Conservation (phyloP, 1,139 yeast species). For the Taiozyma sp. region DNA sequence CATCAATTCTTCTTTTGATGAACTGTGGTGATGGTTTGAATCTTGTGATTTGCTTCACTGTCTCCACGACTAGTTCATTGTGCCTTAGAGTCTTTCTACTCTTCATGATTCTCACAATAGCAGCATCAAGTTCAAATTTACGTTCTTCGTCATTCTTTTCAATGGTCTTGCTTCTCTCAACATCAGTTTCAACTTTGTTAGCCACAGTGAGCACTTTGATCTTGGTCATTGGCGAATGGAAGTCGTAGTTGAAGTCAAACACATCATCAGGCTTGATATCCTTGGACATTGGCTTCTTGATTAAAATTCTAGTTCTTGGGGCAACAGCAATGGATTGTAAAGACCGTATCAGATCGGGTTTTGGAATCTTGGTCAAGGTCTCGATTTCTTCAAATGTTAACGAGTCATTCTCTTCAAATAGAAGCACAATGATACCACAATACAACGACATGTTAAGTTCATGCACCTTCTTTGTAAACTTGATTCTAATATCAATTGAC, state of each 20-base stretch:
- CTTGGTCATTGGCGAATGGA: slow-evolving; percentile 64
- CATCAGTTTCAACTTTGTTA: slow-evolving; percentile 28
- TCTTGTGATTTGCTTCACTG: slow-evolving; percentile 56
- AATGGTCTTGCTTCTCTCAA: slow-evolving; percentile 34
- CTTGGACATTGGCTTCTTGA: slow-evolving; percentile 69
- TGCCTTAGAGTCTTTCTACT: slow-evolving; percentile 58
- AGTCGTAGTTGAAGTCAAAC: slow-evolving; percentile 65
- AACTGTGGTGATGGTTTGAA: slow-evolving; percentile 65
- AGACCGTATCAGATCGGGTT: slow-evolving; percentile 65
- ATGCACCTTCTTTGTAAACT: slow-evolving; percentile 63
- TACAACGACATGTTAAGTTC: slow-evolving; percentile 78
- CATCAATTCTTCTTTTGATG: slow-evolving; percentile 77
- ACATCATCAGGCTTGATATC: slow-evolving; percentile 60
- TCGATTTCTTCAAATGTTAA: slow-evolving; percentile 58
- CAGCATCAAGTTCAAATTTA: slow-evolving; percentile 72
- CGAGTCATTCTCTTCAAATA: slow-evolving; percentile 52
- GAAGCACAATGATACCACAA: slow-evolving; percentile 69
- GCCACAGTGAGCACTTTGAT: slow-evolving; percentile 77
- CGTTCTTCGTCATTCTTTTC: slow-evolving; percentile 38
- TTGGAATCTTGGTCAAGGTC: slow-evolving; percentile 67
- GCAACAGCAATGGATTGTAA: slow-evolving; percentile 83
- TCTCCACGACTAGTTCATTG: slow-evolving; percentile 61
- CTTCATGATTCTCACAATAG: slow-evolving; percentile 85
- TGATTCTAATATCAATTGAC: slow-evolving; percentile 66
- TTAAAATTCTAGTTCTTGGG: slow-evolving; percentile 67